A percentile compares a stretch with the other conserved stretches of the same genome.
phyloP scores from a whole-genome alignment of 805 yeast species.

The Wickerhamiella dianesei region DNA sequence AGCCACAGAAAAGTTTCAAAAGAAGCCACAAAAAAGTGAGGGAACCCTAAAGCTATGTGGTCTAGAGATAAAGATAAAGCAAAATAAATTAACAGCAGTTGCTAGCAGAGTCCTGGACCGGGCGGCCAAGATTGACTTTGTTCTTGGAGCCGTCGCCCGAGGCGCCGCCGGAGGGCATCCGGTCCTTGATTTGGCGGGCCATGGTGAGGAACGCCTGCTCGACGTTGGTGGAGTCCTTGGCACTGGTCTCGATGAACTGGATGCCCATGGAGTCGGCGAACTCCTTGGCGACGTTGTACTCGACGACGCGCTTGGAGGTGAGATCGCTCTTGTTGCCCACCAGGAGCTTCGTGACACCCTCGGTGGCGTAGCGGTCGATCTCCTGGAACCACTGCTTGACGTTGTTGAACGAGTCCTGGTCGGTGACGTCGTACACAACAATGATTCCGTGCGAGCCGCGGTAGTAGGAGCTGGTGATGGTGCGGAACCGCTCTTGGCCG shows the following conservation, averaged over 20 bases:
- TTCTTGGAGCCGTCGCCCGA: slow-evolving; percentile 35
- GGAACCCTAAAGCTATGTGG: too few relatives aligned
- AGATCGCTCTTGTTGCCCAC: slow-evolving; percentile 96
- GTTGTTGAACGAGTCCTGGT: slow-evolving; percentile 73
- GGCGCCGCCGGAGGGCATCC: slow-evolving; percentile 52
- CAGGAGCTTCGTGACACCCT: slow-evolving; percentile 87
- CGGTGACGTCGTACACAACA: slow-evolving; percentile 95
- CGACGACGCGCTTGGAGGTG: slow-evolving; percentile 87
- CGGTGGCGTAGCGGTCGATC: slow-evolving; percentile 95
- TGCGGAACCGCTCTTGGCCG: slow-evolving; percentile 96
- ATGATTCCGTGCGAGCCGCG: slow-evolving; percentile 98
- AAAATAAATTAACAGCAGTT: slow-evolving; percentile 28
- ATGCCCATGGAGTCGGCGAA: slow-evolving; percentile 91
- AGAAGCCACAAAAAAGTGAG: too few relatives aligned
- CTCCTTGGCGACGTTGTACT: slow-evolving; percentile 90
- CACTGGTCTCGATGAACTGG: slow-evolving; percentile 93
- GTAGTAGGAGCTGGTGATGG: slow-evolving; percentile 92
- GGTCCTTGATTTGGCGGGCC: slow-evolving; percentile 97
- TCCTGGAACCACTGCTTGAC: slow-evolving; percentile 98
- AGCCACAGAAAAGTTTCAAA: too few relatives aligned
- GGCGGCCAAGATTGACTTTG: slow-evolving; percentile 31
- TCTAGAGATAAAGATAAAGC: neutral
- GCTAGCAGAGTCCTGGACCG: slow-evolving; percentile 29
- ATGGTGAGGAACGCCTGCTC: slow-evolving; percentile 97
- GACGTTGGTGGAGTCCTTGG: slow-evolving; percentile 87